Conservation (phyloP, 2,329 filamentous ascomycete species). For the Clonostachys rosea region DNA sequence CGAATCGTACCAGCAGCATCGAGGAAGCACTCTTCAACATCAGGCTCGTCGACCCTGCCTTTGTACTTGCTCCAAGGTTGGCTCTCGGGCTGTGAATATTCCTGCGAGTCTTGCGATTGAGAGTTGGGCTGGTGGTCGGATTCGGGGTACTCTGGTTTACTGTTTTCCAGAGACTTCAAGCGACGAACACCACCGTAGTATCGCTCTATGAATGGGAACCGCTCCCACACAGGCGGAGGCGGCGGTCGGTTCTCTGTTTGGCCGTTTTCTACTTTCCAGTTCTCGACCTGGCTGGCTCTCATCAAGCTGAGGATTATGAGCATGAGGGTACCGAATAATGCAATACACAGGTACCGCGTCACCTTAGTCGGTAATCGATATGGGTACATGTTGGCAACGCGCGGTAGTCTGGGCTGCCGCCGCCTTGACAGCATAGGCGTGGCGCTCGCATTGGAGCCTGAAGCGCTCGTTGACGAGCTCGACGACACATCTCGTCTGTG, state of each 20-base stretch:
- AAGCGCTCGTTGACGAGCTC: constrained; percentile 45
- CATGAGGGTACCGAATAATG: constrained; percentile 63
- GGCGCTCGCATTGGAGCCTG: constrained; percentile 34
- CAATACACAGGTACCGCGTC: constrained; percentile 73
- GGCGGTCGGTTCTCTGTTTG: constrained; percentile 36
- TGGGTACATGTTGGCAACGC: constrained; percentile 21
- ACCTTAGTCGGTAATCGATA: constrained; percentile 69
- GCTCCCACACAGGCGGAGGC: constrained; percentile 73
- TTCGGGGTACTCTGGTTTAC: constrained; percentile 76
- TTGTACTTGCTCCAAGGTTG: constrained; percentile 25
- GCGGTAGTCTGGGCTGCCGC: constrained; percentile 9
- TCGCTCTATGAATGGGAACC: constrained; percentile 77
- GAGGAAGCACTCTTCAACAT: constrained; percentile 73
- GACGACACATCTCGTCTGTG: constrained; percentile 32
- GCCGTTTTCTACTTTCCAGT: constrained; percentile 55
- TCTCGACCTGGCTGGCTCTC: constrained; percentile 67
- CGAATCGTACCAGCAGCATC: constrained; percentile 61
- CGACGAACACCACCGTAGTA: constrained; percentile 87
- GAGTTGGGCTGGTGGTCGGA: constrained; percentile 22
- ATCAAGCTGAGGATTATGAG: constrained; percentile 75
- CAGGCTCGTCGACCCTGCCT: constrained; percentile 23
- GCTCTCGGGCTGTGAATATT: constrained; percentile 14
- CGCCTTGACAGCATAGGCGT: constrained; percentile 39
- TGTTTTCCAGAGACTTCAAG: constrained; percentile 60
- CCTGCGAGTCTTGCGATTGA: not conserved